Evolutionary conservation across 2,329 filamentous ascomycete genomes (phyloP).

Genomic region (Madurella mycetomatis): DNA sequence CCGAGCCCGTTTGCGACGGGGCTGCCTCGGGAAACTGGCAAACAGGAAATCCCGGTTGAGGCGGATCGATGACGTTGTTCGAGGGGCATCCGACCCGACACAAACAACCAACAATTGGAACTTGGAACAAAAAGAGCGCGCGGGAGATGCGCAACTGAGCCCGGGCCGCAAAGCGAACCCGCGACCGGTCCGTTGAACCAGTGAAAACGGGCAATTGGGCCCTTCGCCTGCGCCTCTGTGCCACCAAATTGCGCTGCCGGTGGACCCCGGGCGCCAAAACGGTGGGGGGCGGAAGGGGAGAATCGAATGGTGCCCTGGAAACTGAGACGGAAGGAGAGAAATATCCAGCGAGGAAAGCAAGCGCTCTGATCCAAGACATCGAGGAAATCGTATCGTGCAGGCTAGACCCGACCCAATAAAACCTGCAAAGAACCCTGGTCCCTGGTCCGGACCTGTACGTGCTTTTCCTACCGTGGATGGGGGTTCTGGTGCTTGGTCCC

Average conservation of each 20-base stretch:
- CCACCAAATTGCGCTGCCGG: background rate
- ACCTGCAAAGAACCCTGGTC: background rate
- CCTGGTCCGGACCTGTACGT: background rate
- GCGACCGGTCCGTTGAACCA: background rate
- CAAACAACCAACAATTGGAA: no score
- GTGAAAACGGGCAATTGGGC: background rate
- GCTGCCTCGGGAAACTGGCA: no score
- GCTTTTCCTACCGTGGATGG: conserved; percentile 9
- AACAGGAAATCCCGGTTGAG: no score
- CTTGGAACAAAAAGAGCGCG: no score
- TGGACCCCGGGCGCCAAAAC: background rate
- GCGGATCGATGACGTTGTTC: no score
- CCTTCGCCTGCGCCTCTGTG: background rate
- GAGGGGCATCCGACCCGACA: no score
- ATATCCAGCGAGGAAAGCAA: background rate
- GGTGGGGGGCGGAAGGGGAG: background rate
- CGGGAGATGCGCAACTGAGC: background rate
- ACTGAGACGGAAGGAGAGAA: no score
- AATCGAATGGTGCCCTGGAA: no score
- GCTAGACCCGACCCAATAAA: background rate
- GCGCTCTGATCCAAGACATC: background rate
- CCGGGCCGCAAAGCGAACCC: background rate
- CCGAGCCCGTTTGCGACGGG: no score
- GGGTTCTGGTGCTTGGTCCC: no score
- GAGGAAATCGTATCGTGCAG: background rate